These are phyloP conservation scores for Bodo saltans DNA, from an alignment of 78 protist species.

Conservation along the genomic window DNA sequence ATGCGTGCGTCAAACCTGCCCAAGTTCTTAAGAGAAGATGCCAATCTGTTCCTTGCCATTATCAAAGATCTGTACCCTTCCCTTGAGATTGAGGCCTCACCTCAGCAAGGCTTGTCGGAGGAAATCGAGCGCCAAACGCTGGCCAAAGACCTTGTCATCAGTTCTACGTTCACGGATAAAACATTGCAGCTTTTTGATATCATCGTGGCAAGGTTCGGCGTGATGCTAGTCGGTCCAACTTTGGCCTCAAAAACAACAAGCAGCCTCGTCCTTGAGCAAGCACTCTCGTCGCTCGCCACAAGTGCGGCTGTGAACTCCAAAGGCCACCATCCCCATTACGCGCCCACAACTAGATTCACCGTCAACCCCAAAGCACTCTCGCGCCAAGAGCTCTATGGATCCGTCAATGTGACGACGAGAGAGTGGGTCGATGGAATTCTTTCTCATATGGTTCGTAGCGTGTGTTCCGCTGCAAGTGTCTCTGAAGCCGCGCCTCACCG, in stretches of 20 bases:
- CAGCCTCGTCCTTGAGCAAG: no score
- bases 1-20: constrained; percentile 61
- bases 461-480: neutral
- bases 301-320: no score
- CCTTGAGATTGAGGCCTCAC: neutral
- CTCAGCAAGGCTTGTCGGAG: constrained; percentile 21
- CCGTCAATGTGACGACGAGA: constrained; percentile 41
- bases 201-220: no score
- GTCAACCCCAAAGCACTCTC: constrained; percentile 64
- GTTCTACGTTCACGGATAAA: no score
- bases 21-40: constrained; percentile 62
- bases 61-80: constrained; percentile 62
- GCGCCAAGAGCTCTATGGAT: constrained; percentile 56
- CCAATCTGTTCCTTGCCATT: constrained; percentile 59
- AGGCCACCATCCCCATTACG: no score
- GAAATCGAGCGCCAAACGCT: neutral
- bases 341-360: no score
- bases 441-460: constrained; percentile 32
- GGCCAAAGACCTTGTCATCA: no score
- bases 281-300: no score
- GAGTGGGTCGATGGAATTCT: constrained; percentile 70
- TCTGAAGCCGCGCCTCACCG: neutral
- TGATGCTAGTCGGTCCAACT: no score
- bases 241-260: no score
- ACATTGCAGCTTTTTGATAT: no score